phyloP scores from a whole-genome alignment of 2,329 filamentous ascomycete species.

The Cladorrhinum sp. region DNA sequence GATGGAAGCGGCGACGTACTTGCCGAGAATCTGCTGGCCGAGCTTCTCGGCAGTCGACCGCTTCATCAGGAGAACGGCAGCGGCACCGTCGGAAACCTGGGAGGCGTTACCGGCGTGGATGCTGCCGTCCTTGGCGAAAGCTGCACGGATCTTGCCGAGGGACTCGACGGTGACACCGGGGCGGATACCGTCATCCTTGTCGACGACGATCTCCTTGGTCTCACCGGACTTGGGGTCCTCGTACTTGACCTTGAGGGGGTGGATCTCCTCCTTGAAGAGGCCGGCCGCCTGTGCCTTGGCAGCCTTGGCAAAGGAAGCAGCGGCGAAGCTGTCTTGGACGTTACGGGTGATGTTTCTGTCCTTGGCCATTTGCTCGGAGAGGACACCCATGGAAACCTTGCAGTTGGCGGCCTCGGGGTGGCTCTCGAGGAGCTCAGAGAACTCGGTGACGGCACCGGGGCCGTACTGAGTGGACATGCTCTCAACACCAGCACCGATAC shows the following conservation, averaged over 20 bases:
- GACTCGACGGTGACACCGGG: conserved; percentile 82
- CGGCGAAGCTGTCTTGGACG: conserved; percentile 88
- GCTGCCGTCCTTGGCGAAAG: conserved; percentile 85
- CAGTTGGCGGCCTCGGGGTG: conserved; percentile 86
- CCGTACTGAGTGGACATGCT: conserved; percentile 94
- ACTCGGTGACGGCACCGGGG: conserved; percentile 83
- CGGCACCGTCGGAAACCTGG: conserved; percentile 93
- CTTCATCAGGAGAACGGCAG: conserved; percentile 93
- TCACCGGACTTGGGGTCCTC: conserved; percentile 90
- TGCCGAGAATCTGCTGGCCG: conserved; percentile 85
- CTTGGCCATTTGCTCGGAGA: conserved; percentile 94
- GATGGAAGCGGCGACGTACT: conserved; percentile 81
- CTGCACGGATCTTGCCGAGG: conserved; percentile 84
- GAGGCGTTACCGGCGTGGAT: conserved; percentile 97
- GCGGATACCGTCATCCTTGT: conserved; percentile 83
- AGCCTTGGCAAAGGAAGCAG: conserved; percentile 89
- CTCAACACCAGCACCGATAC: conserved; percentile 92
- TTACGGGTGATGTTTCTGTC: conserved; percentile 69
- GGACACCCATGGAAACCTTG: conserved; percentile 93
- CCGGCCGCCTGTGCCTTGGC: conserved; percentile 78
- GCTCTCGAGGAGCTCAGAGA: conserved; percentile 82
- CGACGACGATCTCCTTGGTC: conserved; percentile 76
- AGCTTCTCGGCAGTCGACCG: conserved; percentile 85
- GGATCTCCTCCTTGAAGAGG: conserved; percentile 91
- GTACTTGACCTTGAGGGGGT: conserved; percentile 79